Percentiles rank a stretch among this genome's conserved stretches.
phyloP scores from a whole-genome alignment of 2,329 filamentous ascomycete genomes.

The Colletotrichum endophyticum region DNA sequence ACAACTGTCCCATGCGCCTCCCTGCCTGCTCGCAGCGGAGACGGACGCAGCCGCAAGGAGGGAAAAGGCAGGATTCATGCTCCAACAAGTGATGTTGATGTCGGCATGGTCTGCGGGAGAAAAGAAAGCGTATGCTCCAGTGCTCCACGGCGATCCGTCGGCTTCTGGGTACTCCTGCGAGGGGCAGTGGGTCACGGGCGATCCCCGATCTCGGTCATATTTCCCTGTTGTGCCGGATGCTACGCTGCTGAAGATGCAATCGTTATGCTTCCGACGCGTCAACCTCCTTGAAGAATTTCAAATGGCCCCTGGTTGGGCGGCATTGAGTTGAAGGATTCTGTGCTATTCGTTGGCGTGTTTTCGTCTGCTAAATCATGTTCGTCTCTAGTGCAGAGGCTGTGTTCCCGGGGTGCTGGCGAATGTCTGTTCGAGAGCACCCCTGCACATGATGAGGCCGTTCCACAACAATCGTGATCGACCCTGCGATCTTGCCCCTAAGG shows the following conservation, averaged over 20 bases:
- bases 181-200: neutral
- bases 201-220: conserved; percentile 7
- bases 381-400: conserved; percentile 30
- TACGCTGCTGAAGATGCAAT: neutral
- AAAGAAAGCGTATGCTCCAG: neutral
- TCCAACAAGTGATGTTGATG: neutral
- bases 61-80: conserved; percentile 3
- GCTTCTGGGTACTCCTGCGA: neutral
- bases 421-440: conserved; percentile 62
- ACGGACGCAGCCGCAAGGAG: neutral
- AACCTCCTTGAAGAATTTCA: neutral
- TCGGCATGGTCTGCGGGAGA: neutral
- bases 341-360: neutral
- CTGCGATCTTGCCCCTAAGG: conserved; percentile 64
- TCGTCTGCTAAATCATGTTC: neutral
- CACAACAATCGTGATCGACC: conserved; percentile 61
- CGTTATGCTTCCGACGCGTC: neutral
- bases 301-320: neutral
- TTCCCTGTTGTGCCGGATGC: neutral
- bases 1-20: neutral
- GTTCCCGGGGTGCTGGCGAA: conserved; percentile 42
- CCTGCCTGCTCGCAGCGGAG: neutral
- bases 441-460: conserved; percentile 47
- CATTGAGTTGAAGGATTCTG: neutral
- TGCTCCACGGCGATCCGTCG: conserved; percentile 7